phyloP scores from a whole-genome alignment of 768 basidiomycete genomes.

The Chalciporus chontae region DNA sequence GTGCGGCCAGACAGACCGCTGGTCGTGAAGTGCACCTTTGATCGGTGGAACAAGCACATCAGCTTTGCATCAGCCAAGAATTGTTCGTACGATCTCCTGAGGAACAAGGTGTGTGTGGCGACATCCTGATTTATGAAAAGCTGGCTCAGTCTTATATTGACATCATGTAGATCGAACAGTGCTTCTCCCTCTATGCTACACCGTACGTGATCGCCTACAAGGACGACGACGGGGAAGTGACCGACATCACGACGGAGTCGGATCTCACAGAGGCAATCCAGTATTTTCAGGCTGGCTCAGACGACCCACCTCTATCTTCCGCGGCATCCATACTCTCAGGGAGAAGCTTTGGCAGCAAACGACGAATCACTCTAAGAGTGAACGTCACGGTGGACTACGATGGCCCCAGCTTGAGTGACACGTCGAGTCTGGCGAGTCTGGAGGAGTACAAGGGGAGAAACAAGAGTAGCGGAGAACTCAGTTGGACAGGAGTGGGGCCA shows the following conservation, averaged over 20 bases:
- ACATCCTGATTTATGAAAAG: background rate
- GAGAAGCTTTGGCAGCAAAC: slow-evolving; percentile 59
- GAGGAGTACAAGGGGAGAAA: slow-evolving; percentile 67
- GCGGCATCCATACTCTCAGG: slow-evolving; percentile 70
- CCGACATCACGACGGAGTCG: slow-evolving; percentile 60
- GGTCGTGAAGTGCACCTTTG: slow-evolving; percentile 80
- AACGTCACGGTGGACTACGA: slow-evolving; percentile 85
- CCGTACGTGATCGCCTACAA: slow-evolving; percentile 77
- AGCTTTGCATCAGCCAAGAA: slow-evolving; percentile 76
- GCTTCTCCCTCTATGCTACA: slow-evolving; percentile 69
- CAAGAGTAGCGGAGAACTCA: slow-evolving; percentile 45
- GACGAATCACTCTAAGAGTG: slow-evolving; percentile 76
- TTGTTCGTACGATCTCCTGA: slow-evolving; percentile 73
- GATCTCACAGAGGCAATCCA: slow-evolving; percentile 85
- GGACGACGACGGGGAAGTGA: slow-evolving; percentile 84
- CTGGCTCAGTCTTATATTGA: slow-evolving; percentile 1
- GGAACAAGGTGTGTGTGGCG: slow-evolving; percentile 56
- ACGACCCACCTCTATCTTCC: slow-evolving; percentile 69
- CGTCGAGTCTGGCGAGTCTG: slow-evolving; percentile 73
- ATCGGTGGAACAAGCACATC: slow-evolving; percentile 70
- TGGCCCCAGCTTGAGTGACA: slow-evolving; percentile 87
- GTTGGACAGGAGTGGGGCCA: slow-evolving; percentile 44
- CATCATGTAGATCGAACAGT: slow-evolving; percentile 69
- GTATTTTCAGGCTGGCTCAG: slow-evolving; percentile 76
- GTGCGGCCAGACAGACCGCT: slow-evolving; percentile 71